Evolutionary conservation across 2,329 filamentous ascomycete genomes (phyloP).

Genomic region (Pseudogymnoascus sp.): DNA sequence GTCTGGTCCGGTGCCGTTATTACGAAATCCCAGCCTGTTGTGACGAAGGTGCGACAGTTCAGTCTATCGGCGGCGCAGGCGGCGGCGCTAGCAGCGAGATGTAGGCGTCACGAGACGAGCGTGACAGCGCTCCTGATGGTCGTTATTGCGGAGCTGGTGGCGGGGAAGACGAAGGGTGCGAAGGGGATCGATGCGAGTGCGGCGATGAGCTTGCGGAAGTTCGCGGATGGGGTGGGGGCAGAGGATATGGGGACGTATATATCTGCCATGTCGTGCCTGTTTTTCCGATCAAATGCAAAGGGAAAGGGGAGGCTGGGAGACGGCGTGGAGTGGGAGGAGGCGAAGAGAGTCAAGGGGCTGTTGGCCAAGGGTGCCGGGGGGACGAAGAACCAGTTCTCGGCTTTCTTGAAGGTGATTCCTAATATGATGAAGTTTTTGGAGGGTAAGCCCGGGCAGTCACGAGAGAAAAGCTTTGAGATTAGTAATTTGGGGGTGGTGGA

Average conservation of each 20-base stretch:
- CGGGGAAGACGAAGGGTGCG: background rate
- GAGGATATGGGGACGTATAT: constrained; percentile 2
- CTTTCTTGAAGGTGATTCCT: constrained; percentile 22
- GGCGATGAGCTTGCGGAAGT: background rate
- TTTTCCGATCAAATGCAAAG: background rate
- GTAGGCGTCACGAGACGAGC: background rate
- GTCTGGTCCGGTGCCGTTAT: background rate
- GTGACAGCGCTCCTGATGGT: background rate
- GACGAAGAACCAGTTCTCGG: constrained; percentile 4
- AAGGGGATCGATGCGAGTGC: background rate
- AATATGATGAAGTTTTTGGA: constrained; percentile 39
- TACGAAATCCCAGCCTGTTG: background rate
- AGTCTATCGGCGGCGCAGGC: background rate
- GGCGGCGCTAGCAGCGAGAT: background rate
- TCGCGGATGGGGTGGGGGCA: background rate
- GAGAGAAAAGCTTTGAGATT: constrained; percentile 42
- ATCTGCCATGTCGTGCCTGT: background rate
- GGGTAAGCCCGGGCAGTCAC: constrained; percentile 36
- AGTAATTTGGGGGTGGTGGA: constrained; percentile 46
- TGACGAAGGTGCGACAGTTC: background rate
- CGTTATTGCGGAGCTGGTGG: background rate
- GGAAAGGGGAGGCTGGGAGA: background rate
- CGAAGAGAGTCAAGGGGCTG: background rate
- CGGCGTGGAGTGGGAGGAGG: background rate
- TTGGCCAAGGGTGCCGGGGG: background rate